Base-by-base conservation (phyloP, 352 stramenopile genomes). In the Thalassiosira exigua region DNA sequence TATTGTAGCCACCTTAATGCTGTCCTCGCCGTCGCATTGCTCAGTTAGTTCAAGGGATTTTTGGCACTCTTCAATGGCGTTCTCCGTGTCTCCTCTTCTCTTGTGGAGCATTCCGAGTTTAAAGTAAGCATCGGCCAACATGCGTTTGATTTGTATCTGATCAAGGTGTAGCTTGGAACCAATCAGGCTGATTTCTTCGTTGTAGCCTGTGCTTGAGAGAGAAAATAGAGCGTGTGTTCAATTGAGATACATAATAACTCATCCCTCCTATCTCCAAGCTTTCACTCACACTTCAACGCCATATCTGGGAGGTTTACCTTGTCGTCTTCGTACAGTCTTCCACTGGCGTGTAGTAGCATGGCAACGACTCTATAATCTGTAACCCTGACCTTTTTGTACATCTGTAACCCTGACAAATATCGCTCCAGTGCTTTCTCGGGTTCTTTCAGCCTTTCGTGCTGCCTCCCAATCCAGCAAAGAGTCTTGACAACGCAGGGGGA, bases 131-230 rank as follows among this genome's bases (percentile, higher is more conserved):
- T 77, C 52, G 42, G 61, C 61, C n/a, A 81, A 56, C n/a, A 83
- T 62, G 32, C 36, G 77, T 44, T 26, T 61, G 3, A 24, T 69
- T 52, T 81, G 48, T 46, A 19, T 54, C 5, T 82, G 56, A 21
- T 74, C 67, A 52, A 29, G 29, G 46, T 79, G 29, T 36, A 85
- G 52, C 48, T 82, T 85, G 36, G 69, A 80, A 50, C 69, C 19
- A 68, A 88, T 80, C n/a, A 88, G 41, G 26, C 68, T 64, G n/a
- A 85, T 83, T 65, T 78, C 75, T 75, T 86, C 74, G 33, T 30
- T 75, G 36, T 79, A 84, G 75, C 75, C 75, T 84, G 32, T 2
- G 39, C 24, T 2, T 41, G 1, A 59, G 29, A 54, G n/a, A n/a
- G n/a, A n/a, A n/a, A n/a, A n/a, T n/a, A n/a, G n/a, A n/a, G n/a